These are phyloP conservation scores for Penicillium verrucosum DNA, from an alignment of 2,329 filamentous ascomycete genomes.

Conservation along the genomic window DNA sequence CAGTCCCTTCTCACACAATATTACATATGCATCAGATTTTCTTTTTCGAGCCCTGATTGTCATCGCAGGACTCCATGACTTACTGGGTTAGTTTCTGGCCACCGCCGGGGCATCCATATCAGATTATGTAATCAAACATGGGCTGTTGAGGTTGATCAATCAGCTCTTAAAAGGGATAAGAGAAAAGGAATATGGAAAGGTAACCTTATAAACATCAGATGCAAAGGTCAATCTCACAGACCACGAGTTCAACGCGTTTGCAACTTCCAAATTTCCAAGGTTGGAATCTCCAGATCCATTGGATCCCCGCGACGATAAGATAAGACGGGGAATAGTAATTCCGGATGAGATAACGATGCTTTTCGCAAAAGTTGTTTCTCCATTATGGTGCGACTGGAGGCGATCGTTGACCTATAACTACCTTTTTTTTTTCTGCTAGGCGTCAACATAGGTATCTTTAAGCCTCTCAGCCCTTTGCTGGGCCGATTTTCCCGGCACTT, in stretches of 20 bases:
- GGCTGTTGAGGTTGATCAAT: not conserved
- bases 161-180: not conserved
- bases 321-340: constrained; percentile 25
- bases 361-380: constrained; percentile 21
- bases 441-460: constrained; percentile 33
- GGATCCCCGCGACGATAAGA: constrained; percentile 24
- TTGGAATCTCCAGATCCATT: too few species aligned
- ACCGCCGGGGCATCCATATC: not conserved
- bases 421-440: constrained; percentile 1
- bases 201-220: not conserved
- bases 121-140: constrained; percentile 1
- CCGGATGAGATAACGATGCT: constrained; percentile 23
- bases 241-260: not conserved
- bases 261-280: not conserved
- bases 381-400: constrained; percentile 3
- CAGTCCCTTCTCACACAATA: not conserved
- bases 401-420: constrained; percentile 4
- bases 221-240: not conserved
- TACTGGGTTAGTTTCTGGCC: not conserved
- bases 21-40: not conserved
- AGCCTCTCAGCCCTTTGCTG: constrained; percentile 26
- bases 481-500: constrained; percentile 21
- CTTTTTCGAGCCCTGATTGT: not conserved
- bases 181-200: not conserved
- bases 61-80: not conserved